These are phyloP conservation scores for Dorcoceras hygrometricum DNA, from an alignment of 257 asterid genomes.

Conservation along the genomic window DNA sequence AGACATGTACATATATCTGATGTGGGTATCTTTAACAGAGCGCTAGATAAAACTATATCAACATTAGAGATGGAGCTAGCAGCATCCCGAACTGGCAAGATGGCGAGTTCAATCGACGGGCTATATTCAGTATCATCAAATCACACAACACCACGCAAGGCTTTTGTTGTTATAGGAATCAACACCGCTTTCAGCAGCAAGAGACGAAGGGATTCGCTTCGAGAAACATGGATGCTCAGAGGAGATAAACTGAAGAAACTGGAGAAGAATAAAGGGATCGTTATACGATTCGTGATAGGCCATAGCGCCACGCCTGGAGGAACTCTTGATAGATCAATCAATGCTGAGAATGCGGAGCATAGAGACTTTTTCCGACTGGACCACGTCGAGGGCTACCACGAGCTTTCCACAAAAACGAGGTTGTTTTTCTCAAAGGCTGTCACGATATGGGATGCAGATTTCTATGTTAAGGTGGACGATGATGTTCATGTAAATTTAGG, in stretches of 20 bases:
- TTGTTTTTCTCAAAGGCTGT: constrained; percentile 60
- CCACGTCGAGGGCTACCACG: constrained; percentile 64
- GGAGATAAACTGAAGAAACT: constrained; percentile 49
- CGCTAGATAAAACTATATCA: constrained; percentile 52
- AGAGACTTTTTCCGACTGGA: constrained; percentile 56
- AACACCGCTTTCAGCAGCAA: constrained; percentile 74
- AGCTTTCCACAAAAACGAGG: constrained; percentile 61
- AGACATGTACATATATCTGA: not conserved
- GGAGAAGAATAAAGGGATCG: constrained; percentile 66
- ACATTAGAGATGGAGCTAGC: constrained; percentile 45
- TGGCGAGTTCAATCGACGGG: not conserved
- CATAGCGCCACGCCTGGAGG: constrained; percentile 51
- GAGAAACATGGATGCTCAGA: constrained; percentile 69
- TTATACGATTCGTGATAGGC: constrained; percentile 65
- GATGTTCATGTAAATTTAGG: constrained; percentile 73
- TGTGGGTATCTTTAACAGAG: constrained; percentile 30
- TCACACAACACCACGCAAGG: constrained; percentile 29
- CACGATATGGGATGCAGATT: constrained; percentile 66
- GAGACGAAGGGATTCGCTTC: constrained; percentile 59
- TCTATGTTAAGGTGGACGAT: constrained; percentile 77
- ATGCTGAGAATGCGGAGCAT: constrained; percentile 50
- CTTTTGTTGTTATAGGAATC: constrained; percentile 63
- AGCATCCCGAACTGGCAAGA: constrained; percentile 28
- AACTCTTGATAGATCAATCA: constrained; percentile 49
- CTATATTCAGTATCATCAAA: constrained; percentile 15